Base-by-base conservation (phyloP, 371 early-diverging fungal species). In the Gilbertella persicaria region DNA sequence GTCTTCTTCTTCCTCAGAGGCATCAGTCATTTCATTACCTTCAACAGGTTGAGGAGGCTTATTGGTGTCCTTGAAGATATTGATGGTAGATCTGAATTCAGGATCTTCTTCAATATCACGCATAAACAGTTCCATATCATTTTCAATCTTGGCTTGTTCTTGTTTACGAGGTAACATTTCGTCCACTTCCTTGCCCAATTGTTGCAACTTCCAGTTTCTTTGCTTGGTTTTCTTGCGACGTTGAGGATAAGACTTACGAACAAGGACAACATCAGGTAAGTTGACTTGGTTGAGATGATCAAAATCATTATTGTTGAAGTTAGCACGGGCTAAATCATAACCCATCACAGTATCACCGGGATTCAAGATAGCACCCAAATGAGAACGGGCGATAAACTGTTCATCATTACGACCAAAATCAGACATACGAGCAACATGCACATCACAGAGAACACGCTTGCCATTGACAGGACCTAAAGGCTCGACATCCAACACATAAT, bases 61-160 rank as follows among this genome's bases (percentile, higher is more conserved):
- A 45, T 67, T 59, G 29, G 50, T 58, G 60, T 59, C 56, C 78
- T 93, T 95, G 83, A 93, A 98, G 49, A 97, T 83, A 54, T 97
- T 94, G 64, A 97, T 79, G 63, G 87, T 91, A 45, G 90, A 86
- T 58, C 98, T 85, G 64, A 97, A 83, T 73, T 98, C 97, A 21
- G 90, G 82, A 81, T 97, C 97, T 78, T 96, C 97, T 75, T 98
- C 97, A 46, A 98, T 79, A 73, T 98, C 98, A 58, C 92, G 84
- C 85, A 94, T 80, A 79, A 95, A 95, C 72, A 87, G 54, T 64
- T 95, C 95, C 65, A 86, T 88, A 49, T 95, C 95, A 39, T 80
- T 71, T 61, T 91, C 90, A 53, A 82, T 79, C 63, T 82, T 81
- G 43, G 86, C 85, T 64, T 79, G 74, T 29, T 89, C 92, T 62